Evolutionary conservation across 2,329 filamentous ascomycete species (phyloP).

Genomic region (Helminthosporium solani): DNA sequence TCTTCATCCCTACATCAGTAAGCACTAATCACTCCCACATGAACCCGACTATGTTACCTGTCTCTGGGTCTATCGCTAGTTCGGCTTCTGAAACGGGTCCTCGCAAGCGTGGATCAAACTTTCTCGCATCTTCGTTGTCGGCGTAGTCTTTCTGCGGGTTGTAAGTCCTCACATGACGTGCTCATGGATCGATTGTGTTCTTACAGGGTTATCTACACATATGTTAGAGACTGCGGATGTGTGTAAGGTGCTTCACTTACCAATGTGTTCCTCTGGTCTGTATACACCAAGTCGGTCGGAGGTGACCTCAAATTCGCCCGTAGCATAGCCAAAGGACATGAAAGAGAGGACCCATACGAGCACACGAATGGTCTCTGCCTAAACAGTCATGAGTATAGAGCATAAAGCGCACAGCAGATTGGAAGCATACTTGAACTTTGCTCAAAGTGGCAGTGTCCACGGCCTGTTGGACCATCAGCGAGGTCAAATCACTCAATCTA

Average conservation of each 20-base stretch:
- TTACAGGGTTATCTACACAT: conserved; percentile 30
- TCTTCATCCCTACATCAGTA: conserved; percentile 77
- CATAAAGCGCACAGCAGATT: conserved; percentile 11
- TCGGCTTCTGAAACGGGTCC: conserved; percentile 64
- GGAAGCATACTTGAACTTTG: conserved; percentile 46
- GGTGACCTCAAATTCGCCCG: conserved; percentile 58
- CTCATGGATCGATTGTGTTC: background rate
- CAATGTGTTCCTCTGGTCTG: conserved; percentile 57
- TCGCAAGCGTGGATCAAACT: conserved; percentile 77
- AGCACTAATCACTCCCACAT: background rate
- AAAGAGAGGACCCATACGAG: conserved; percentile 58
- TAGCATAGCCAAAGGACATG: conserved; percentile 59
- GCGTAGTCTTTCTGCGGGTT: conserved; percentile 40
- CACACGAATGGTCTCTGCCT: conserved; percentile 55
- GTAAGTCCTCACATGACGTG: background rate
- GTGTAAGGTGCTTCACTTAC: conserved; percentile 33
- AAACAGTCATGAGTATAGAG: conserved; percentile 22
- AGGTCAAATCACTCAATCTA: conserved; percentile 42
- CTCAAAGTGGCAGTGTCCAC: conserved; percentile 57
- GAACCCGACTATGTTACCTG: conserved; percentile 22
- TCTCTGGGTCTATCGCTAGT: conserved; percentile 47
- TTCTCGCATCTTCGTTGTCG: conserved; percentile 77
- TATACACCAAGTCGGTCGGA: conserved; percentile 52
- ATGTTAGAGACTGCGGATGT: conserved; percentile 1
- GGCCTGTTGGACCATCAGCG: conserved; percentile 43